Evolutionary conservation across 2,329 filamentous ascomycete genomes (phyloP).

Genomic region (Cladorrhinum sp.): DNA sequence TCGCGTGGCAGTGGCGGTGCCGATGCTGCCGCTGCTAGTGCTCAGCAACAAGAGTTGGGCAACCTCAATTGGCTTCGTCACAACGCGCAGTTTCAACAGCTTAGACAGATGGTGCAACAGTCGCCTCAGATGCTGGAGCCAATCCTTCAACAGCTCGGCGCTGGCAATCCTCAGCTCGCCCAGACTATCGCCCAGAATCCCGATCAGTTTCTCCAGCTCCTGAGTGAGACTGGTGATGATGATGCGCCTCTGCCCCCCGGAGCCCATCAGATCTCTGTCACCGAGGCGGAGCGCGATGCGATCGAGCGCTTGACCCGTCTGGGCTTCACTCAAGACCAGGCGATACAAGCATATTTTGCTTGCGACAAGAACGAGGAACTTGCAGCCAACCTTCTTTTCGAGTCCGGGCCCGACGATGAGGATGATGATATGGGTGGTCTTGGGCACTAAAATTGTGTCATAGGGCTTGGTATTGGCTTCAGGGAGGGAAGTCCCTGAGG

Average conservation of each 20-base stretch:
- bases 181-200: conserved; percentile 89
- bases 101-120: conserved; percentile 94
- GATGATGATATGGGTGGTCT: conserved; percentile 13
- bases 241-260: conserved; percentile 84
- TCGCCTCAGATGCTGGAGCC: conserved; percentile 98
- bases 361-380: conserved; percentile 99
- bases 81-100: conserved; percentile 96
- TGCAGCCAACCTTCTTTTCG: conserved; percentile 96
- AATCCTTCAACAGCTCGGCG: conserved; percentile 91
- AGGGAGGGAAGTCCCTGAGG: neutral
- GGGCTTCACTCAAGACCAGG: conserved; percentile 87
- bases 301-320: conserved; percentile 93
- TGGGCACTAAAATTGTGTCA: neutral
- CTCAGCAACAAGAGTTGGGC: conserved; percentile 54
- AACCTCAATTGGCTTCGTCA: conserved; percentile 92
- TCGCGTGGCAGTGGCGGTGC: conserved; percentile 43
- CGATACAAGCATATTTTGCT: conserved; percentile 97
- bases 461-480: neutral
- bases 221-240: conserved; percentile 76
- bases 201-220: conserved; percentile 85
- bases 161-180: conserved; percentile 91
- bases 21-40: conserved; percentile 45
- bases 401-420: conserved; percentile 86
- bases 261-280: conserved; percentile 84
- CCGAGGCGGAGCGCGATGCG: conserved; percentile 92